Evolutionary conservation across 306 rosid species (phyloP).

Genomic region (Heteromeles arbutifolia): DNA sequence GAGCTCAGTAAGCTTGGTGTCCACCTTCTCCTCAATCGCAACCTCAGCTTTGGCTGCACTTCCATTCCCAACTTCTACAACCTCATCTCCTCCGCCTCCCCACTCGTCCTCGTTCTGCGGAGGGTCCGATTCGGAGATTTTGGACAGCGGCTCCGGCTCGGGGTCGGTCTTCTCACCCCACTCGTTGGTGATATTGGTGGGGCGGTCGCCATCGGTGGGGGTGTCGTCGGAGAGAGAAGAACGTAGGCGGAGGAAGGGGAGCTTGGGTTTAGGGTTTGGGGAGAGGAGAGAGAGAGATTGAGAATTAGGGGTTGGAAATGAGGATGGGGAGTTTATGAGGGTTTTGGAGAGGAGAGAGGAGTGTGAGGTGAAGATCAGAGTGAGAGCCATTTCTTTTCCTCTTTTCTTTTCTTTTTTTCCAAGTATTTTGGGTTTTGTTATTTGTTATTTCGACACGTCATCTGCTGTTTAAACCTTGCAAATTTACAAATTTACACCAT

Average conservation of each 20-base stretch:
- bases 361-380: slow-evolving; percentile 27
- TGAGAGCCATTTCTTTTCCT: slow-evolving; percentile 33
- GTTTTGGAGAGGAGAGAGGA: slow-evolving; percentile 25
- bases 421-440: not conserved
- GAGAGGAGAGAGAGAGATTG: slow-evolving; percentile 14
- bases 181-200: slow-evolving; percentile 46
- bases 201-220: slow-evolving; percentile 16
- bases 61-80: slow-evolving; percentile 38
- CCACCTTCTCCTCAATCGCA: slow-evolving; percentile 11
- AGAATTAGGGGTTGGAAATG: slow-evolving; percentile 19
- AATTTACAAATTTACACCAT: too few relatives aligned
- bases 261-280: slow-evolving; percentile 5
- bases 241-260: slow-evolving; percentile 43
- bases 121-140: slow-evolving; percentile 56
- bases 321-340: slow-evolving; percentile 17
- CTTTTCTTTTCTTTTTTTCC: not conserved
- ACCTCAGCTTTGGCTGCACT: slow-evolving; percentile 22
- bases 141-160: slow-evolving; percentile 44
- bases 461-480: too few relatives aligned
- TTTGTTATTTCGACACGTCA: too few relatives aligned
- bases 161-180: slow-evolving; percentile 65
- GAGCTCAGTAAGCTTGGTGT: slow-evolving; percentile 41
- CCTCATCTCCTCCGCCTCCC: slow-evolving; percentile 33
- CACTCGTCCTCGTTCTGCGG: slow-evolving; percentile 75
- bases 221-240: slow-evolving; percentile 32